A percentile compares a stretch with the other conserved stretches of the same genome.
These are phyloP conservation scores for Candolleomyces efflorescens DNA, from an alignment of 768 basidiomycete genomes.

Conservation along the genomic window DNA sequence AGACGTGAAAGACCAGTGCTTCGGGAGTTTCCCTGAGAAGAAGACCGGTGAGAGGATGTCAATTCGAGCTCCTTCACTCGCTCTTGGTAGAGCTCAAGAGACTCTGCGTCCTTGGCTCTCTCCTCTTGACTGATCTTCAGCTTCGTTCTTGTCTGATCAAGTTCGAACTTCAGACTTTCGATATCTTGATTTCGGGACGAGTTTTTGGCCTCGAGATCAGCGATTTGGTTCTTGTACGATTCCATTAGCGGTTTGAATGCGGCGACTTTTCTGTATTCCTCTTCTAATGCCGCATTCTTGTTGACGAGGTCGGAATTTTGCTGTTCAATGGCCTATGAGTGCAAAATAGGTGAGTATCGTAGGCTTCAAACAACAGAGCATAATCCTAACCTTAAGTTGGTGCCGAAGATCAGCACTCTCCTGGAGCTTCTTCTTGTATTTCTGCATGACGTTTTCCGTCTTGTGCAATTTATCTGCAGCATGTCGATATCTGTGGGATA, in stretches of 20 bases:
- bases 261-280: conserved; percentile 83
- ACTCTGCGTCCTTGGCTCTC: conserved; percentile 74
- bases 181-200: conserved; percentile 65
- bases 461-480: conserved; percentile 90
- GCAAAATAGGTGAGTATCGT: background rate
- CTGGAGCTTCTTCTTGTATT: conserved; percentile 97
- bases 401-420: conserved; percentile 89
- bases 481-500: conserved; percentile 68
- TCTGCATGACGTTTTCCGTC: conserved; percentile 97
- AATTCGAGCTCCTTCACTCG: conserved; percentile 86
- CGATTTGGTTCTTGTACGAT: conserved; percentile 84
- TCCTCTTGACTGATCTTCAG: conserved; percentile 67
- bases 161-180: conserved; percentile 67
- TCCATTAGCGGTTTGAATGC: conserved; percentile 89
- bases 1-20: background rate
- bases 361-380: background rate
- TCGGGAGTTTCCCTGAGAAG: background rate
- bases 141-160: conserved; percentile 70
- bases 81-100: conserved; percentile 87
- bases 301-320: conserved; percentile 92
- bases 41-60: conserved; percentile 41
- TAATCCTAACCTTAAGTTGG: conserved; percentile 63
- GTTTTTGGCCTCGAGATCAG: conserved; percentile 71
- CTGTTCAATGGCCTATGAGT: conserved; percentile 72
- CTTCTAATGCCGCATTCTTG: conserved; percentile 87